Evolutionary conservation across 2,329 filamentous ascomycete genomes (phyloP).

Genomic region (Aureobasidium sp.): DNA sequence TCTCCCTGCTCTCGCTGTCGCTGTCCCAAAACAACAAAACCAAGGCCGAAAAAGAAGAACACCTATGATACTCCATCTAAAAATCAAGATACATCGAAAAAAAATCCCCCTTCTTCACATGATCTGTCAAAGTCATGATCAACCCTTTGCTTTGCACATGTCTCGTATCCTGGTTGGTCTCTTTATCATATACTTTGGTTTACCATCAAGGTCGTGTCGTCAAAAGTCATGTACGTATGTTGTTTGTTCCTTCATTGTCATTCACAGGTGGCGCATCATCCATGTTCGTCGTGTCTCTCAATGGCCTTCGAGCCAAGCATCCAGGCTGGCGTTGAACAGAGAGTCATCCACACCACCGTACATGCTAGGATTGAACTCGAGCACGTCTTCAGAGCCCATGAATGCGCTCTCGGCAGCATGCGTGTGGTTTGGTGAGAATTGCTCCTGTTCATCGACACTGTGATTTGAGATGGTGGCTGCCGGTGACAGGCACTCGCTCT

Average conservation of each 20-base stretch:
- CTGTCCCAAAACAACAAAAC: no score
- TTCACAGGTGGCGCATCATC: not conserved
- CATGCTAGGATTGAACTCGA: conserved; percentile 16
- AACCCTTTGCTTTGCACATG: not conserved
- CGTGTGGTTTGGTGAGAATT: not conserved
- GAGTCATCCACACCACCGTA: conserved; percentile 10
- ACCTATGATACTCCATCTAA: no score
- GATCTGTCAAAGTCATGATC: no score
- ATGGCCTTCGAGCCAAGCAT: conserved; percentile 15
- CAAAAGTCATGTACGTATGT: not conserved
- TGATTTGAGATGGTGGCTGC: conserved; percentile 5
- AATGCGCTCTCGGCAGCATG: conserved; percentile 12
- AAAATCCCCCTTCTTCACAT: not conserved
- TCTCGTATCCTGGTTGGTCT: no score
- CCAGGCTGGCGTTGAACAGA: conserved; percentile 12
- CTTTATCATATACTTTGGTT: no score
- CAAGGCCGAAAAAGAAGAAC: no score
- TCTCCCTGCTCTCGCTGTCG: no score
- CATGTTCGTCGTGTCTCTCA: not conserved
- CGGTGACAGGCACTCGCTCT: conserved; percentile 13
- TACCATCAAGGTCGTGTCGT: not conserved
- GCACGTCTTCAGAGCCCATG: conserved; percentile 14
- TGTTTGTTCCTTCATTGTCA: not conserved
- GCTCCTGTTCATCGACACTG: conserved; percentile 1
- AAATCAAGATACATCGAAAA: no score